Evolutionary conservation across 2,329 filamentous ascomycete species (phyloP).

Genomic region (Epichloe festucae): DNA sequence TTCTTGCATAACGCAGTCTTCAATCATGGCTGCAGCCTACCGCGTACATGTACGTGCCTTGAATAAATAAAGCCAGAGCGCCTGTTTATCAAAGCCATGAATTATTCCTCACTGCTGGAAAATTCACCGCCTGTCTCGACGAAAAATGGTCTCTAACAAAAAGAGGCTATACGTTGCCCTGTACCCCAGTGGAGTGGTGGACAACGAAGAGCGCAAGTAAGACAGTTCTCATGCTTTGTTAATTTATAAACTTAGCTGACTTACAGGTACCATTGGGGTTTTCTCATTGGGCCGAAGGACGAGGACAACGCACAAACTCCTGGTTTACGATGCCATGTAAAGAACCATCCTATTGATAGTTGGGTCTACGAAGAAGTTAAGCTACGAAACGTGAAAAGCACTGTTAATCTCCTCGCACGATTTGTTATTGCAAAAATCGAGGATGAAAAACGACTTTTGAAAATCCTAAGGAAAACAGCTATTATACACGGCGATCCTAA

Average conservation of each 20-base stretch:
- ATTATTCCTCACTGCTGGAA: neutral
- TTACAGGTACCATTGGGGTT: constrained; percentile 17
- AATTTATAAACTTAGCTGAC: neutral
- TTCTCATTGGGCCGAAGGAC: constrained; percentile 18
- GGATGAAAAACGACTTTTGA: constrained; percentile 18
- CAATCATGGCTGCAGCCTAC: neutral
- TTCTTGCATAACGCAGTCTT: too few species aligned
- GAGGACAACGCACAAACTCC: constrained; percentile 10
- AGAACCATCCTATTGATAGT: constrained; percentile 9
- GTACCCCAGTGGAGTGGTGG: constrained; percentile 14
- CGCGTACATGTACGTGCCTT: neutral
- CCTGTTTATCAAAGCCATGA: neutral
- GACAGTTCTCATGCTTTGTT: neutral
- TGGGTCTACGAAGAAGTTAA: constrained; percentile 17
- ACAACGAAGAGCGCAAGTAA: constrained; percentile 15
- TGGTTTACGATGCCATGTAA: constrained; percentile 22
- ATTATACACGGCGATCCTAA: constrained; percentile 20
- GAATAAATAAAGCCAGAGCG: neutral
- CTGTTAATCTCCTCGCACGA: constrained; percentile 21
- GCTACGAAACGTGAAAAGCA: constrained; percentile 11
- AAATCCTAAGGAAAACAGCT: constrained; percentile 19
- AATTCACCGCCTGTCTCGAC: neutral
- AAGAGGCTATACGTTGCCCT: constrained; percentile 20
- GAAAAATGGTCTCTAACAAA: constrained; percentile 13
- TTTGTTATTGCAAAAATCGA: constrained; percentile 26